Percentiles rank a stretch among this genome's conserved stretches.
These are phyloP conservation scores for Crataegus laevigata DNA, from an alignment of 306 rosid genomes.

Conservation along the genomic window DNA sequence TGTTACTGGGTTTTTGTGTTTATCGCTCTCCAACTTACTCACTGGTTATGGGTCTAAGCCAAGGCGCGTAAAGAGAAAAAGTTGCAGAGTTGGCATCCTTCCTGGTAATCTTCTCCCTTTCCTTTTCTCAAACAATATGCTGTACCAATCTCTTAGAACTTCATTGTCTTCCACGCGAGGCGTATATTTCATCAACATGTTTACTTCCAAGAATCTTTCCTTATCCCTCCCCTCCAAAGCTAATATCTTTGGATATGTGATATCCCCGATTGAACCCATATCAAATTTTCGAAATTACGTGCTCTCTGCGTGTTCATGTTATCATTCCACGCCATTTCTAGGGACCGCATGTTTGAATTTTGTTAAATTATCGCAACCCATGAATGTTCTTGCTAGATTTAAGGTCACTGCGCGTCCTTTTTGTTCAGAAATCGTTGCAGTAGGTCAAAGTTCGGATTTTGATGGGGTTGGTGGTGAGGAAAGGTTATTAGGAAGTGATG, in stretches of 20 bases:
- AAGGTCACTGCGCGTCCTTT: slow-evolving; percentile 21
- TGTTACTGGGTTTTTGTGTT: background rate
- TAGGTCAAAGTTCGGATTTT: slow-evolving; percentile 19
- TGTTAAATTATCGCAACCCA: slow-evolving; percentile 20
- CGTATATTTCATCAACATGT: slow-evolving; percentile 7
- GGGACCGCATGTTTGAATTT: slow-evolving; percentile 8
- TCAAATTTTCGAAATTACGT: slow-evolving; percentile 12
- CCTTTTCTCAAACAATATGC: background rate
- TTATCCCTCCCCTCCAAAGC: slow-evolving; percentile 15
- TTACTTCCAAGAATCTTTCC: slow-evolving; percentile 2
- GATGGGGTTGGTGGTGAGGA: slow-evolving; percentile 14
- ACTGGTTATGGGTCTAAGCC: background rate
- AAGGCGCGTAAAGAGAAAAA: background rate
- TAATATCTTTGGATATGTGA: slow-evolving; percentile 10
- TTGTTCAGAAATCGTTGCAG: slow-evolving; percentile 33
- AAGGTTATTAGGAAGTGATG: slow-evolving; percentile 23
- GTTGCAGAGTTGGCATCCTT: background rate
- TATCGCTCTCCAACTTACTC: background rate
- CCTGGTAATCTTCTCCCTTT: background rate
- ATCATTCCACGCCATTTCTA: background rate
- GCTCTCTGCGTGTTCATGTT: slow-evolving; percentile 9
- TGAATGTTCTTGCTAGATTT: slow-evolving; percentile 1
- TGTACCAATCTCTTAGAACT: background rate
- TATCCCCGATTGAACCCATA: slow-evolving; percentile 10
- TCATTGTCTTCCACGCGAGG: background rate